Conservation (phyloP, 768 basidiomycete genomes). For the Boletus bicolor region DNA sequence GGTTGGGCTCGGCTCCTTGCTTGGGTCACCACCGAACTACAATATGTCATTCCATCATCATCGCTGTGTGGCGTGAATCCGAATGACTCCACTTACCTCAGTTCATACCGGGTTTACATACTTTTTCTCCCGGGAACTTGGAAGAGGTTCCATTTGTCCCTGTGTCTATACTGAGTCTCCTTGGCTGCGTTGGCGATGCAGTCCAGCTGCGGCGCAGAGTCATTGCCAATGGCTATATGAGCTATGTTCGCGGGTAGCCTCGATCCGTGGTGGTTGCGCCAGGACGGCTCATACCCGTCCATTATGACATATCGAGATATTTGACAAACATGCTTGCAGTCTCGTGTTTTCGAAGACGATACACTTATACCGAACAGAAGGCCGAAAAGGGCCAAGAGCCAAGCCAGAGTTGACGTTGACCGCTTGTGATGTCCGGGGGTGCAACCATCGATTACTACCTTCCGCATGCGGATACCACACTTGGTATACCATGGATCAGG, state of each 20-base stretch:
- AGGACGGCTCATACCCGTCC: not conserved
- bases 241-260: not conserved
- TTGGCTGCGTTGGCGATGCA: not conserved
- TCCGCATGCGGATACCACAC: constrained; percentile 3
- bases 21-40: constrained; percentile 10
- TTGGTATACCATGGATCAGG: not conserved
- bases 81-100: constrained; percentile 6
- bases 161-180: not conserved
- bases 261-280: not conserved
- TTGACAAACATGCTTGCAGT: not conserved
- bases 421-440: not conserved
- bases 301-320: not conserved
- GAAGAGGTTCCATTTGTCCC: not conserved
- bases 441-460: constrained; percentile 13
- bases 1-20: not conserved
- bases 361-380: not conserved
- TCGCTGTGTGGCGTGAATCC: not conserved
- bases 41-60: constrained; percentile 2
- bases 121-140: not conserved
- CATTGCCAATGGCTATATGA: not conserved
- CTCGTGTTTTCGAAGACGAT: constrained; percentile 1
- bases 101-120: not conserved
- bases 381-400: constrained; percentile 13
- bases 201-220: not conserved
- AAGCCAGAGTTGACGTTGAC: constrained; percentile 1